Percentiles rank a stretch among this genome's conserved stretches.
phyloP scores from a whole-genome alignment of 345 rosid species.

The Fremontodendron californicum region DNA sequence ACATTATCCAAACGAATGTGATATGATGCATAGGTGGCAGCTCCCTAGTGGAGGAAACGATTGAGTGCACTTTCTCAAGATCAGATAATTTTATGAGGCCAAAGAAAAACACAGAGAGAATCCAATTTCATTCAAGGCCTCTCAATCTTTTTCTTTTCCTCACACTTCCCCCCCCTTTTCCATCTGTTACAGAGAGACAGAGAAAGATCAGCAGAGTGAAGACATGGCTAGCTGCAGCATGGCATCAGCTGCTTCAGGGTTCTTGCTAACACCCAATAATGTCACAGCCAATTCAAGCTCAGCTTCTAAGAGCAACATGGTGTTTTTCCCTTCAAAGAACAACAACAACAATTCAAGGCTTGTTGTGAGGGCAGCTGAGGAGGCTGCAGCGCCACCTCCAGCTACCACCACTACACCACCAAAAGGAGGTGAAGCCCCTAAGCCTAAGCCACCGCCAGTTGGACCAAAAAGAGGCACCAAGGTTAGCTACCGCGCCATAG shows the following conservation, averaged over 20 bases:
- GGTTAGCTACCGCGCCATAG: slow-evolving; percentile 32
- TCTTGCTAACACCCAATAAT: slow-evolving; percentile 39
- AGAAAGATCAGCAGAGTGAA: too few relatives aligned
- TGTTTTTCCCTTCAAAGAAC: slow-evolving; percentile 43
- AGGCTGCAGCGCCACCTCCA: slow-evolving; percentile 33
- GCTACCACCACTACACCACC: slow-evolving; percentile 31
- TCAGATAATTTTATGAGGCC: slow-evolving; percentile 30
- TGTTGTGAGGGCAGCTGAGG: slow-evolving; percentile 57
- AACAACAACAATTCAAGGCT: slow-evolving; percentile 39
- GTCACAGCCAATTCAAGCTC: slow-evolving; percentile 28
- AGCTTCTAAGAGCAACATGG: slow-evolving; percentile 38
- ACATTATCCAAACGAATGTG: slow-evolving; percentile 44
- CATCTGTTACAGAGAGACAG: too few relatives aligned
- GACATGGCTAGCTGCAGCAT: too few relatives aligned
- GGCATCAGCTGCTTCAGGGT: slow-evolving; percentile 74
- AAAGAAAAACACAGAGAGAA: slow-evolving; percentile 1
- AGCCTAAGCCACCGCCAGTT: slow-evolving; percentile 69
- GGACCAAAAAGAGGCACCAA: slow-evolving; percentile 94
- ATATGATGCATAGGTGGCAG: slow-evolving; percentile 58
- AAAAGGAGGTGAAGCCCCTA: slow-evolving; percentile 29
- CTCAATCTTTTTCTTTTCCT: slow-evolving; percentile 22
- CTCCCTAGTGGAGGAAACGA: slow-evolving; percentile 51
- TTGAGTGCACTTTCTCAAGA: slow-evolving; percentile 22
- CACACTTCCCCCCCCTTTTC: too few relatives aligned
- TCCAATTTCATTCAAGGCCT: slow-evolving; percentile 36